Evolutionary conservation across 1,139 yeast genomes (phyloP), one percentile per base, ranked within the genome.

Genomic region (Pichia terricola): DNA sequence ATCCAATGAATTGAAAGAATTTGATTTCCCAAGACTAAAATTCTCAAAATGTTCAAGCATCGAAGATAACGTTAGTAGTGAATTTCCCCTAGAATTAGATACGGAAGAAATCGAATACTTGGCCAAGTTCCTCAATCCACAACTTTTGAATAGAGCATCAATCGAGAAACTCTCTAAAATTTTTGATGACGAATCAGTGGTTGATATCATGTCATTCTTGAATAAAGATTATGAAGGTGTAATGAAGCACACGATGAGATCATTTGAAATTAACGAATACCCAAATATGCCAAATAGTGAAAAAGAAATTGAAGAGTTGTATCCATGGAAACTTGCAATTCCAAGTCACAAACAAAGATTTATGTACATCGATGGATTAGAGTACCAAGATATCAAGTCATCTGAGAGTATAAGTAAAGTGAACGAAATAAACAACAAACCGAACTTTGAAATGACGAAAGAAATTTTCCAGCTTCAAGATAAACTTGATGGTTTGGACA

Each of bases 341-440:
- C 97, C 98, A 16, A 94, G 96, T 8, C 97, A 89, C 60, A 88
- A 94, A 59, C 91, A 87, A 64, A 69, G 96, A 50, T 94, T 73
- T 61, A 63, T 88, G 71, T 91, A 87, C 59, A 70, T 89, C 39
- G 94, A 85, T 57, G 91, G 89, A 16, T 11, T 53, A 42, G 55
- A 64, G 9, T 63, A 66, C 42, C 61, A 65, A 41, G 49, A 53
- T 26, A 61, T 61, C 25, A 39, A 65, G 40, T 61, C 49, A 9
- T 54, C 59, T 4, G 64, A 62, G 22, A 60, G 64, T 10, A 61
- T 67, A 34, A 53, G 55, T 4, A 44, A 50, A 7, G 51, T 66
- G 7, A 70, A 68, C 46, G 74, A 73, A n/a, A 38, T 26, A 5
- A n/a, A 40, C 5, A 40, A 35, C 10, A 9, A n/a, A 9, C 31